A percentile compares a stretch with the other conserved stretches of the same genome.
phyloP scores from a whole-genome alignment of 331 rosid genomes.

The Telfairia occidentalis region DNA sequence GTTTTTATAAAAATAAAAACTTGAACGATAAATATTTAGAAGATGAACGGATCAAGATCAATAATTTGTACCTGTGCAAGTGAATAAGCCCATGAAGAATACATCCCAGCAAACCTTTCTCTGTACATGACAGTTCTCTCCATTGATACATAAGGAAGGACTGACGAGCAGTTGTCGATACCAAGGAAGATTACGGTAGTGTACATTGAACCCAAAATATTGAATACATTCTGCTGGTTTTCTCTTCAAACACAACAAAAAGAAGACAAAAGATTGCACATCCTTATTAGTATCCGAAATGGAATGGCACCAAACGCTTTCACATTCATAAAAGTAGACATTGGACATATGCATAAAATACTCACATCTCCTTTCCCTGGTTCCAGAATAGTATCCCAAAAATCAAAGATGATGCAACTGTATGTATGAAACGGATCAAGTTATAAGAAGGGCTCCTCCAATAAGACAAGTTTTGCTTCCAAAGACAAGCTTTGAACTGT shows the following conservation, averaged over 20 bases:
- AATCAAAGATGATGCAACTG: slow-evolving; percentile 43
- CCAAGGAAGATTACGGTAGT: slow-evolving; percentile 70
- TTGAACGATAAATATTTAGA: not conserved
- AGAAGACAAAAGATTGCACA: not conserved
- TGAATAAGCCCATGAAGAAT: slow-evolving; percentile 67
- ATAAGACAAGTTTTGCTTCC: slow-evolving; percentile 85
- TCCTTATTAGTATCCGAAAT: not conserved
- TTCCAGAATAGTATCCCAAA: slow-evolving; percentile 77
- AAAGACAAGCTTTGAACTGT: slow-evolving; percentile 77
- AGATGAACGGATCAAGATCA: not conserved
- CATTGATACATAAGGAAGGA: slow-evolving; percentile 53
- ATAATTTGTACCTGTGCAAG: slow-evolving; percentile 59
- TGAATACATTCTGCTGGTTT: slow-evolving; percentile 70
- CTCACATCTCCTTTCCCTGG: slow-evolving; percentile 62
- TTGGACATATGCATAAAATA: not conserved
- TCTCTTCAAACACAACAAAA: slow-evolving; percentile 33
- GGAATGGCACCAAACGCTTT: not conserved
- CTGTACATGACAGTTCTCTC: slow-evolving; percentile 70
- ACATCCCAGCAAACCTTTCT: slow-evolving; percentile 88
- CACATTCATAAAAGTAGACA: not conserved
- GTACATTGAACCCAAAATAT: slow-evolving; percentile 62
- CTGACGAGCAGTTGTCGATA: slow-evolving; percentile 49
- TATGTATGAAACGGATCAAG: slow-evolving; percentile 45
- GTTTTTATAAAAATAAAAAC: not conserved
- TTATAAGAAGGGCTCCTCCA: slow-evolving; percentile 92